These are phyloP conservation scores for Cubamyces sp. DNA, from an alignment of 768 basidiomycete genomes.

Conservation along the genomic window DNA sequence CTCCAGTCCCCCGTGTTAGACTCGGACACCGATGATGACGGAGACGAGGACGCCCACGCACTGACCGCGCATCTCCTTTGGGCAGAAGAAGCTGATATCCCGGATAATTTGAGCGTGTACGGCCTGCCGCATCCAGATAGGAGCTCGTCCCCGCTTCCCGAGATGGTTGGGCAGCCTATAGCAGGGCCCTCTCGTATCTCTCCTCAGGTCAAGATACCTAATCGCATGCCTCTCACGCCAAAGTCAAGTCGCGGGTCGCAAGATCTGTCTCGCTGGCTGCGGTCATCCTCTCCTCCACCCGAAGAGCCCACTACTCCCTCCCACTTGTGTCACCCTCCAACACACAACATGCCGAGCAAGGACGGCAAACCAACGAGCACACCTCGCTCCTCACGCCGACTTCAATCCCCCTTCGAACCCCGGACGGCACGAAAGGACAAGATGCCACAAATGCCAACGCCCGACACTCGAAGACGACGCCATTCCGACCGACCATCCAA, in stretches of 20 bases:
- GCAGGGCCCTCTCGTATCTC: constrained; percentile 13
- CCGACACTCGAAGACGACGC: constrained; percentile 5
- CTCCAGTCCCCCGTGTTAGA: constrained; percentile 38
- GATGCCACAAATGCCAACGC: constrained; percentile 3
- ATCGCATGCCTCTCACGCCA: constrained; percentile 16
- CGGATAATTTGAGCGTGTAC: background rate
- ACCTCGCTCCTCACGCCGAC: background rate
- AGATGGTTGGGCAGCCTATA: background rate
- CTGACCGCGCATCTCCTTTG: constrained; percentile 62
- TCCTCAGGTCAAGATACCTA: background rate
- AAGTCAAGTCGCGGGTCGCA: constrained; percentile 16
- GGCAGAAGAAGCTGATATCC: constrained; percentile 43
- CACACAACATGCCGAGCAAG: background rate
- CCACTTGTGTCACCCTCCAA: background rate
- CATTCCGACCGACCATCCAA: background rate
- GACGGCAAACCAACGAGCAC: background rate
- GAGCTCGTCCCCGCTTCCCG: constrained; percentile 15
- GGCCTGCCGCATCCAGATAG: background rate
- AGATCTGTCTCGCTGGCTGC: constrained; percentile 18
- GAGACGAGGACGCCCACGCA: constrained; percentile 49
- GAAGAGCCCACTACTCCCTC: background rate
- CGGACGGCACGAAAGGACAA: constrained; percentile 3
- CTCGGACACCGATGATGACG: constrained; percentile 46
- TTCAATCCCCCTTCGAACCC: constrained; percentile 1
- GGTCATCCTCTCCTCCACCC: constrained; percentile 10